Base-by-base conservation (phyloP, 352 stramenopile species). In the Elongisporangium undulatum region DNA sequence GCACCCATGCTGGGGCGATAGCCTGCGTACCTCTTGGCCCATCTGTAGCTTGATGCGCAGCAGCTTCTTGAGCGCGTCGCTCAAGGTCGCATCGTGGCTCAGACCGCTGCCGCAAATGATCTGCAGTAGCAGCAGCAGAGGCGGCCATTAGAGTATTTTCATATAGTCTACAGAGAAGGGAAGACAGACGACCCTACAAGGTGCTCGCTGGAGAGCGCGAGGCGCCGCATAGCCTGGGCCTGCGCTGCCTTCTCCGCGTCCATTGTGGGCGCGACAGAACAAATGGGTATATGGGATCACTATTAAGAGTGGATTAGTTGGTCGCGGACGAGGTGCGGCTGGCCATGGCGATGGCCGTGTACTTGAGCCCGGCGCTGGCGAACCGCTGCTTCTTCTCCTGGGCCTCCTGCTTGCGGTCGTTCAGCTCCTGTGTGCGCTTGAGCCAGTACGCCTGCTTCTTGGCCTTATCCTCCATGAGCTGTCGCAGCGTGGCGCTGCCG, bases 301-400 rank as follows among this genome's bases (percentile, higher is more conserved):
- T 48, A 38, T 26, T 60, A 48, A 16, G 29, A 22, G 16, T 26
- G 45, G 7, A 38, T 50, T 50, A 39, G 20, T 23, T 45, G 0
- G 50, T 22, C 29, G 51, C 17, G 5, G 16, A 59, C 41, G 69
- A 71, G 16, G 76, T 58, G 21, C 83, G 82, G 63, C 84, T 92
- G 21, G 64, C 75, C 73, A 94, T 88, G 39, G 85, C 85, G 34
- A 91, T 70, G 5, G 85, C 85, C 2, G 85, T 94, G 66, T 92
- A 94, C 63, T 91, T 94, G 75, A 92, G 89, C 5, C 85, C 85
- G 6, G 69, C 72, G 24, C 74, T 69, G 7, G 77, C 69, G 55
- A 91, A 90, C 59, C 87, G 74, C 55, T 91, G 90, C 65, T 94
- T 94, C 26, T 80, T 71, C 56, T 91, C 82, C 57, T 92, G 82